phyloP scores from a whole-genome alignment of 768 basidiomycete species.

The Tricholomella constricta region DNA sequence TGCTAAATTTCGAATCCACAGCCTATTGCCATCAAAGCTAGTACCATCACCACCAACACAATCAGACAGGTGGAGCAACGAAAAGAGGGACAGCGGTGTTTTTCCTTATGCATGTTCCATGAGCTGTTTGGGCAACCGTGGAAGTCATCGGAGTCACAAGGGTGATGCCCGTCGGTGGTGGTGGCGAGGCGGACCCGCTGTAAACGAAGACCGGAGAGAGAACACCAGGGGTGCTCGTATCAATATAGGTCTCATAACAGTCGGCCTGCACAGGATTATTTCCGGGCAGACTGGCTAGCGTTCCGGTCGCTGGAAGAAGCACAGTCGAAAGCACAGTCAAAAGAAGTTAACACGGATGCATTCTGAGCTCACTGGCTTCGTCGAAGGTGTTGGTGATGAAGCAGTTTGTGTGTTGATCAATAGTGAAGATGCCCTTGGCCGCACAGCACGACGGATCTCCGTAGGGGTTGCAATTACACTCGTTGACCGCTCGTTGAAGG shows the following conservation, averaged over 20 bases:
- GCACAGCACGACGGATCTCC: constrained; percentile 27
- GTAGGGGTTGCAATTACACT: constrained; percentile 39
- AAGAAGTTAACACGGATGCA: not conserved
- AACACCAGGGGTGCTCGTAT: constrained; percentile 25
- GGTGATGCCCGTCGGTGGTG: constrained; percentile 23
- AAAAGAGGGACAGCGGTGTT: constrained; percentile 5
- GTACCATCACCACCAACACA: not conserved
- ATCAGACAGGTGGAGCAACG: not conserved
- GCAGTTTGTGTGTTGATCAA: constrained; percentile 32
- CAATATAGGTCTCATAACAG: constrained; percentile 29
- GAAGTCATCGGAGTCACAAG: constrained; percentile 24
- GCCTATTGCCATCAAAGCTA: not conserved
- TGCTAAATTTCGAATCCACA: not conserved
- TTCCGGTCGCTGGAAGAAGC: constrained; percentile 9
- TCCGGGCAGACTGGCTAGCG: constrained; percentile 24
- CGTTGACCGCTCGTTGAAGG: constrained; percentile 45
- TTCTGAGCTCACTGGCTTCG: constrained; percentile 31
- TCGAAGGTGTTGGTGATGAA: constrained; percentile 35
- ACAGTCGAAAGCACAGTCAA: not conserved
- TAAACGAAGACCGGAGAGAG: constrained; percentile 28
- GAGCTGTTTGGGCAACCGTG: constrained; percentile 19
- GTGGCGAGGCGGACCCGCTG: constrained; percentile 14
- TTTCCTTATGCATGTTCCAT: constrained; percentile 28
- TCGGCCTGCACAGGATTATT: constrained; percentile 30
- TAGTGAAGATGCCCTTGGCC: constrained; percentile 34